phyloP scores from a whole-genome alignment of 306 rosid genomes.

The Vachellia collinsii region DNA sequence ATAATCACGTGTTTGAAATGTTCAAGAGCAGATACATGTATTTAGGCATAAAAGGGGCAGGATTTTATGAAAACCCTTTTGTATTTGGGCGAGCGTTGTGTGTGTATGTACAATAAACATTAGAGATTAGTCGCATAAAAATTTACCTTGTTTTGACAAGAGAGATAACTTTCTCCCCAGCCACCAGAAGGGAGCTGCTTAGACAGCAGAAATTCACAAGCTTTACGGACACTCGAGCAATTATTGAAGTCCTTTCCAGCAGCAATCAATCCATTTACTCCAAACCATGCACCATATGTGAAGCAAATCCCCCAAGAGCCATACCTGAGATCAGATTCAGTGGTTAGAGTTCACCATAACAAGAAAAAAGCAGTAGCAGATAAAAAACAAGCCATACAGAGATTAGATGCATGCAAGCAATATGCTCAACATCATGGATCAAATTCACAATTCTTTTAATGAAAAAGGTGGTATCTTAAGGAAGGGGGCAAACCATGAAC shows the following conservation, averaged over 20 bases:
- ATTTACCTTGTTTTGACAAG: constrained; percentile 82
- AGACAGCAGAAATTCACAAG: constrained; percentile 77
- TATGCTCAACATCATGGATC: constrained; percentile 10
- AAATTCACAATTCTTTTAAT: constrained; percentile 1
- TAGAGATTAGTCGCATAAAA: constrained; percentile 24
- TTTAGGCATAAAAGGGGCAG: constrained; percentile 8
- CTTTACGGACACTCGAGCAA: constrained; percentile 64
- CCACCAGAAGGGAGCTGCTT: constrained; percentile 86
- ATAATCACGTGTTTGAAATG: constrained; percentile 26
- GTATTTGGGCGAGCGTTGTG: not conserved
- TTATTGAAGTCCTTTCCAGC: constrained; percentile 69
- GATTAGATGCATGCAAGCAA: constrained; percentile 32
- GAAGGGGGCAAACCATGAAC: constrained; percentile 75
- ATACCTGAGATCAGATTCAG: constrained; percentile 65
- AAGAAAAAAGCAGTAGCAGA: constrained; percentile 22
- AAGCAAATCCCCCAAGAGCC: constrained; percentile 95
- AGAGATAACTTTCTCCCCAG: constrained; percentile 91
- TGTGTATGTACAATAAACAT: not conserved
- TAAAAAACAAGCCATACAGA: constrained; percentile 14
- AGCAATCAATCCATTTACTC: constrained; percentile 73
- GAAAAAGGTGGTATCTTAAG: constrained; percentile 21
- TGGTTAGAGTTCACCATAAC: constrained; percentile 32
- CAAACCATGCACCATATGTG: constrained; percentile 89
- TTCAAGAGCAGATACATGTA: constrained; percentile 7
- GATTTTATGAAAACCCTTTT: not conserved